Evolutionary conservation across 805 yeast genomes (phyloP), one percentile per base, ranked within the genome.

Genomic region (Candida jianshihensis): DNA sequence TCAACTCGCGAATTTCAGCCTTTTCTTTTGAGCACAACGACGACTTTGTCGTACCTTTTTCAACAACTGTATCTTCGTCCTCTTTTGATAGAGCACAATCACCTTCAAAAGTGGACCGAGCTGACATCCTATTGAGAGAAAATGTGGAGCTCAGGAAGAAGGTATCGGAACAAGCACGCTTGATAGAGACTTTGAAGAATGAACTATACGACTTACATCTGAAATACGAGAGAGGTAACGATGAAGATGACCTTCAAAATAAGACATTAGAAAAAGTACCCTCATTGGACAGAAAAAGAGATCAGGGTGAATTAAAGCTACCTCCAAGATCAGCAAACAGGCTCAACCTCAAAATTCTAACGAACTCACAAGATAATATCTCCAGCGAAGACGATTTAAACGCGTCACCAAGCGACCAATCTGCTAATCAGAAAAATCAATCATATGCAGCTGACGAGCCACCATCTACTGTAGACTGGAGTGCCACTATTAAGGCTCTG

Each of bases 251-350:
- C n/a, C n/a, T n/a, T n/a, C n/a, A n/a, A n/a, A n/a, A n/a, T n/a
- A n/a, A n/a, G n/a, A n/a, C n/a, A n/a, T n/a, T n/a, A n/a, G n/a
- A n/a, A n/a, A n/a, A n/a, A n/a, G n/a, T n/a, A n/a, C n/a, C n/a
- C n/a, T n/a, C n/a, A n/a, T n/a, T n/a, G n/a, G n/a, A n/a, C 5
- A 31, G 21, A 36, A 25, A 34, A 25, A 18, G 32, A 31, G 20
- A 27, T 27, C 32, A 36, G 7, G n/a, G 18, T 2, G 27, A 38
- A 21, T 28, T 56, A 6, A 45, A 40, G 5, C 47, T 57, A 14
- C 71, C 71, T 8, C 64, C 67, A 22, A 53, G 71, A 37, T 65
- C 71, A 1, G 60, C 61, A 0, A 63, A 64, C 21, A 58, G 70
- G 35, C 43, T 42, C 6, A 48, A n/a, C n/a, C n/a, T n/a, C n/a